phyloP scores from a whole-genome alignment of 805 yeast species.

The Starmerella stellata region DNA sequence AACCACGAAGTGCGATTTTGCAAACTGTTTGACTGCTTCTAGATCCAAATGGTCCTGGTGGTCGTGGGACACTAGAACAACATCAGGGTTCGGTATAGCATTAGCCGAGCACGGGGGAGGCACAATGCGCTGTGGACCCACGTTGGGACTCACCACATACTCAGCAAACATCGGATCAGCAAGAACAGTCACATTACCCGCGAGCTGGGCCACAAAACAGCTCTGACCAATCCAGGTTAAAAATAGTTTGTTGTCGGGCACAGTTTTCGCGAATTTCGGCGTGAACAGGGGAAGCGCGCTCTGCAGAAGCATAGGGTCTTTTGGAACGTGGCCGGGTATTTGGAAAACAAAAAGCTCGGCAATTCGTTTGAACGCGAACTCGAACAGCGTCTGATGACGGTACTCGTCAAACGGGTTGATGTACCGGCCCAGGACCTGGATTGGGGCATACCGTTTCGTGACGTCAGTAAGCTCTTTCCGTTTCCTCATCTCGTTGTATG shows the following conservation, averaged over 20 bases:
- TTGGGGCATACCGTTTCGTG: slow-evolving; percentile 14
- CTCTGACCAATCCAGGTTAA: slow-evolving; percentile 92
- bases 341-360: slow-evolving; percentile 47
- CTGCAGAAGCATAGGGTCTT: slow-evolving; percentile 30
- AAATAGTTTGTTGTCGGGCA: slow-evolving; percentile 26
- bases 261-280: slow-evolving; percentile 30
- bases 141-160: slow-evolving; percentile 37
- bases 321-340: slow-evolving; percentile 44
- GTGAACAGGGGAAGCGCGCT: slow-evolving; percentile 38
- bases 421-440: slow-evolving; percentile 39
- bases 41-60: slow-evolving; percentile 89
- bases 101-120: slow-evolving; percentile 52
- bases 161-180: slow-evolving; percentile 73
- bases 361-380: slow-evolving; percentile 57
- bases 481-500: slow-evolving; percentile 9
- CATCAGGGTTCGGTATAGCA: slow-evolving; percentile 50
- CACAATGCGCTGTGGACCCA: slow-evolving; percentile 76
- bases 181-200: slow-evolving; percentile 40
- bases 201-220: slow-evolving; percentile 53
- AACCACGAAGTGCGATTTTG: slow-evolving; percentile 53
- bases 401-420: slow-evolving; percentile 86
- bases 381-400: slow-evolving; percentile 74
- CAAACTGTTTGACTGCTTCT: slow-evolving; percentile 32
- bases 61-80: slow-evolving; percentile 72
- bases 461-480: slow-evolving; percentile 13